Evolutionary conservation across 139 green algal genomes (phyloP), one percentile per base, ranked within the genome.

Genomic region (Ulvella scutata): DNA sequence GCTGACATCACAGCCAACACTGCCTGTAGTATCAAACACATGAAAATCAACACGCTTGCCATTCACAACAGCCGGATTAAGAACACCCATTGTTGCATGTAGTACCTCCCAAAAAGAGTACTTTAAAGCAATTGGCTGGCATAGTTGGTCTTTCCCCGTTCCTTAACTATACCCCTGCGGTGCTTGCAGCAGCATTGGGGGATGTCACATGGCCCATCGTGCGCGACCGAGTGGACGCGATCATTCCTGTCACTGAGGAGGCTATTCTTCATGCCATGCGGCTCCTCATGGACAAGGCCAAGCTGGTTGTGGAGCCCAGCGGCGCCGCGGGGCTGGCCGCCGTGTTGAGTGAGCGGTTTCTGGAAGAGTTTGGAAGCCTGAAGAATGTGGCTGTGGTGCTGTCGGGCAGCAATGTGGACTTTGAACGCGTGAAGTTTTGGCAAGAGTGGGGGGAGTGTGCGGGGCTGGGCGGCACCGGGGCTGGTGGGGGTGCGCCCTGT

Each of bases 231-330:
- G 91, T 93, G 40, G 88, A 93, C 43, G 85, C 39, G 0, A 88
- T 90, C 21, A 34, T 90, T 95, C 81, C 77, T 0, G 78, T 92
- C 0, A 62, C 62, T 0, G 90, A 96, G 74, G 38, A 77, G 9
- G 84, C 97, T 37, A 92, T 97, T 7, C 77, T 96, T 37, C 62
- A 36, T 0, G 91, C 91, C 34, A 96, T 97, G 90, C 80, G 74
- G 76, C 76, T 92, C 3, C 59, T 85, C 4, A 90, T 85, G 61
- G 87, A 95, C 76, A 74, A 86, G 3, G 79, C 90, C 62, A 92
- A 91, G 81, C 82, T 96, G 17, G 90, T 93, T 3, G 91, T 96
- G 43, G 91, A 96, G 85, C 91, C 91, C 4, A 88, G 78, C 62
- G 91, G 88, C 0, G 91, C 91, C 0, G 87, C 85, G 9, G 87